Evolutionary conservation across 768 basidiomycete genomes (phyloP).

Genomic region (Lactarius tabidus): DNA sequence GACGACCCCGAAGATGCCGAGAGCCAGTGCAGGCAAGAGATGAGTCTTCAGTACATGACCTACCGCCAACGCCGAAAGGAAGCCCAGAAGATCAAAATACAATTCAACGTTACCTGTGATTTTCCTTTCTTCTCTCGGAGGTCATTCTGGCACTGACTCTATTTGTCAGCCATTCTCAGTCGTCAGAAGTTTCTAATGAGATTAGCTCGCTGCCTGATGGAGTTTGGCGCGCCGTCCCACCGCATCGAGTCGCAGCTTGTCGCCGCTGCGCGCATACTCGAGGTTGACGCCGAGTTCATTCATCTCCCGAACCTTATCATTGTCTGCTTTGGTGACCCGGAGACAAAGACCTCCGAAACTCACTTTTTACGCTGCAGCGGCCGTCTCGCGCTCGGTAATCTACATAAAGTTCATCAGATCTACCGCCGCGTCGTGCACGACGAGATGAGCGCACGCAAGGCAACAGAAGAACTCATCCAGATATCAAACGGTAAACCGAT

Average conservation of each 20-base stretch:
- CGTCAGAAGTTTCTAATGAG: constrained; percentile 85
- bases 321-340: constrained; percentile 84
- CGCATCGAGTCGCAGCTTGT: constrained; percentile 90
- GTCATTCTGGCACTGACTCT: not conserved
- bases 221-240: constrained; percentile 89
- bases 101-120: constrained; percentile 71
- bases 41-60: constrained; percentile 53
- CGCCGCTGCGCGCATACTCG: constrained; percentile 83
- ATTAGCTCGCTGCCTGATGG: constrained; percentile 84
- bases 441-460: constrained; percentile 79
- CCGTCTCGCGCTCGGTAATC: constrained; percentile 73
- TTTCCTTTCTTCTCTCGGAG: constrained; percentile 22
- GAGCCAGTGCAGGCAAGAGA: constrained; percentile 39
- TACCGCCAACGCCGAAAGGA: constrained; percentile 66
- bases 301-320: constrained; percentile 80
- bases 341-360: constrained; percentile 85
- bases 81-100: constrained; percentile 59
- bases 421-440: constrained; percentile 91
- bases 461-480: constrained; percentile 55
- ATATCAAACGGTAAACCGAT: constrained; percentile 62
- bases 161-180: constrained; percentile 61
- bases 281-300: constrained; percentile 89
- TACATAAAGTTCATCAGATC: constrained; percentile 79
- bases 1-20: constrained; percentile 62
- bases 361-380: constrained; percentile 81